Conservation (phyloP, 2,329 filamentous ascomycete species). For the Exserohilum rostratum region DNA sequence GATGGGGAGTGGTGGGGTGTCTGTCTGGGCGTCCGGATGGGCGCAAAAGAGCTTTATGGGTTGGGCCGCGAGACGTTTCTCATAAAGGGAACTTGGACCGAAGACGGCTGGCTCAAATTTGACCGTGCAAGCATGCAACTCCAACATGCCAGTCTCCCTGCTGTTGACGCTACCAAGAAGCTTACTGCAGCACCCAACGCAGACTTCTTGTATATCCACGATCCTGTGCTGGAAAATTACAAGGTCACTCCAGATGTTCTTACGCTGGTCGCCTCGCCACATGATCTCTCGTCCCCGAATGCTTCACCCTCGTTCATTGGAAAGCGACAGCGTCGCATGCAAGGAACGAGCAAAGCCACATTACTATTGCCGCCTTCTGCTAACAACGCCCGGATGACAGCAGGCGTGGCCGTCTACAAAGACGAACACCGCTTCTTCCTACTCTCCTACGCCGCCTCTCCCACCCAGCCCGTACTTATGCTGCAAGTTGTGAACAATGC, state of each 20-base stretch:
- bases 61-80: conserved; percentile 22
- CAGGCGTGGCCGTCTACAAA: conserved; percentile 22
- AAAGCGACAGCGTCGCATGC: conserved; percentile 15
- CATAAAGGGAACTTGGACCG: conserved; percentile 10
- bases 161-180: background rate
- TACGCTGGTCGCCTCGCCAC: conserved; percentile 6
- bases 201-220: conserved; percentile 13
- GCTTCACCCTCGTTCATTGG: conserved; percentile 20
- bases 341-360: conserved; percentile 13
- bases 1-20: conserved; percentile 22
- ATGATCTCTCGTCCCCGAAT: conserved; percentile 9
- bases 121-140: conserved; percentile 7
- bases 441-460: conserved; percentile 2
- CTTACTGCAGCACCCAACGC: background rate
- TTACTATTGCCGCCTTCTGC: background rate
- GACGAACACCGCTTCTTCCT: conserved; percentile 26
- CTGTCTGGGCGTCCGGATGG: conserved; percentile 16
- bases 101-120: conserved; percentile 19
- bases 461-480: background rate
- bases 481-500: conserved; percentile 18
- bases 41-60: conserved; percentile 5
- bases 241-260: background rate
- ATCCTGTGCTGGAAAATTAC: conserved; percentile 8
- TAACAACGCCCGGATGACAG: background rate
- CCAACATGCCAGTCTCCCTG: background rate